Evolutionary conservation across 2,329 filamentous ascomycete species (phyloP), one percentile per base, ranked within the genome.

Genomic region (Microdochium paspali): DNA sequence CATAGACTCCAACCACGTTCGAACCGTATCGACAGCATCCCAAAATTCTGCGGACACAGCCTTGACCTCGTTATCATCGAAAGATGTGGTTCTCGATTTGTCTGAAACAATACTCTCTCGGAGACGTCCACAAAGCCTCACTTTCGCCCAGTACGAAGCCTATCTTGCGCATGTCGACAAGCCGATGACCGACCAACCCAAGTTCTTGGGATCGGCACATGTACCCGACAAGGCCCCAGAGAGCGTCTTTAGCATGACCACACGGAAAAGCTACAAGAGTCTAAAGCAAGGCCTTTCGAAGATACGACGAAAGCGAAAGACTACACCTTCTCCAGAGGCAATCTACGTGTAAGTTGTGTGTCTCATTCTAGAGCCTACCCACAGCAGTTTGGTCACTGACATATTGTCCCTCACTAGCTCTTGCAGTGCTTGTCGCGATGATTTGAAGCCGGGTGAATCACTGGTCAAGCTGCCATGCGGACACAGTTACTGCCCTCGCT

Each of bases 401-500:
- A 53, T 24, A 51, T 44, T 5, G 23, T 50, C 5, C 26, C 44
- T 31, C 32, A 39, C 15, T 54, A 82, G 79, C 50, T 73, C 71
- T 18, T 83, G 79, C 53, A 70, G 74, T 44, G 76, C 72, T 53
- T 84, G 80, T 54, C 73, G 72, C 49, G 72, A 77, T 44, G 72
- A 79, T 44, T 71, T 77, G 52, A 65, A 66, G 51, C 65, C 63
- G 44, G 65, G 66, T 28, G 61, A 62, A 26, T 54, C 63, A 4
- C 58, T 79, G 24, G 71, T 75, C 50, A 74, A 66, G 44, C 65
- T 82, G 4, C 70, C 74, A 3, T 84, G 80, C 52, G 71, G 73
- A 18, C 79, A 84, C 56, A 73, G 67, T 23, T 80, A 80, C 55
- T 83, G 80, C 62, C 60, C 68, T 31, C 61, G 64, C 44, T 84